Percentiles rank a stretch among this genome's conserved stretches.
Evolutionary conservation across 805 yeast genomes (phyloP).

Genomic region (Wickerhamomyces rabaulensis): DNA sequence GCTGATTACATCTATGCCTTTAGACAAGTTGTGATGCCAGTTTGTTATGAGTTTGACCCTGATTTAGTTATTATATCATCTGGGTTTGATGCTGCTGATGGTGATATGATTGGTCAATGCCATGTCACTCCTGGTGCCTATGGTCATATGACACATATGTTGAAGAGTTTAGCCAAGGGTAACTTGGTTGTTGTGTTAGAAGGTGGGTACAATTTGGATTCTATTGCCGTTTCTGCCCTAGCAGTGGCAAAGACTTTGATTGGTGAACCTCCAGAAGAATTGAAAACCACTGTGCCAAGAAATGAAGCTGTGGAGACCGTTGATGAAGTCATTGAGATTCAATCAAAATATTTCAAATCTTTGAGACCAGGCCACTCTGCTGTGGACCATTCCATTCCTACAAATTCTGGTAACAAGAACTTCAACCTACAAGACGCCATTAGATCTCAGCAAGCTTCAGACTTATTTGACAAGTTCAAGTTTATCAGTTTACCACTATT

Average conservation of each 20-base stretch:
- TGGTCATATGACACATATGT: conserved; percentile 91
- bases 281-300: conserved; percentile 61
- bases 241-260: conserved; percentile 87
- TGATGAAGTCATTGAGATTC: conserved; percentile 73
- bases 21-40: conserved; percentile 78
- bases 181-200: conserved; percentile 85
- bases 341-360: conserved; percentile 83
- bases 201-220: conserved; percentile 93
- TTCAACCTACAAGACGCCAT: conserved; percentile 66
- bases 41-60: conserved; percentile 84
- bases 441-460: conserved; percentile 61
- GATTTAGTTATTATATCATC: conserved; percentile 90
- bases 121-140: conserved; percentile 94
- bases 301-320: conserved; percentile 74
- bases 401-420: conserved; percentile 34
- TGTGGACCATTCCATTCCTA: conserved; percentile 30
- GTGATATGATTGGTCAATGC: conserved; percentile 95
- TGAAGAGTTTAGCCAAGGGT: conserved; percentile 84
- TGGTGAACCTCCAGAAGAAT: conserved; percentile 91
- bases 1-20: conserved; percentile 95
- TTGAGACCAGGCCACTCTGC: conserved; percentile 61
- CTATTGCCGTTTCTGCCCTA: conserved; percentile 85
- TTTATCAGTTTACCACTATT: conserved; percentile 67
- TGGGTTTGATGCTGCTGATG: conserved; percentile 98
- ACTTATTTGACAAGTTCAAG: conserved; percentile 46